phyloP scores from a whole-genome alignment of 371 early-diverging fungal genomes.

The Choanephora cucurbitarum region DNA sequence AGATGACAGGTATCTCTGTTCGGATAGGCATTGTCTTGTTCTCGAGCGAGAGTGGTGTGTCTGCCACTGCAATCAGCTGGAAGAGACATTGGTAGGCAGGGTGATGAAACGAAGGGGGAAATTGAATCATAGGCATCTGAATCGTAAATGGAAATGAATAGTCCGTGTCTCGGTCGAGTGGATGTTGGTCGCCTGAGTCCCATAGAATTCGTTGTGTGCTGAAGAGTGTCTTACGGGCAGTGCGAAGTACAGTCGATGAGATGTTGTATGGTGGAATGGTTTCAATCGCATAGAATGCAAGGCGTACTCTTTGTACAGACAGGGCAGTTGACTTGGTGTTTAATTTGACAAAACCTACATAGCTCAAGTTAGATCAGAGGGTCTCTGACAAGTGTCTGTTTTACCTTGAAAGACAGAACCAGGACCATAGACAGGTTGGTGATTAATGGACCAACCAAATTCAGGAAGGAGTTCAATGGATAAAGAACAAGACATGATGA shows the following conservation, averaged over 20 bases:
- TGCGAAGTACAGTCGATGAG: conserved; percentile 4
- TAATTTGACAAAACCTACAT: conserved; percentile 15
- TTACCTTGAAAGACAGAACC: conserved; percentile 36
- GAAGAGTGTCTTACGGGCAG: conserved; percentile 5
- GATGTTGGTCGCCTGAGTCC: conserved; percentile 1
- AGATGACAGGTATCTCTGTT: conserved; percentile 6
- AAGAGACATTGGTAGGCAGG: conserved; percentile 11
- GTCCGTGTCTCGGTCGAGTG: background rate
- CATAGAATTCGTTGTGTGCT: conserved; percentile 14
- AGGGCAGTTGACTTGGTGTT: background rate
- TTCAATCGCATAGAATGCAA: conserved; percentile 22
- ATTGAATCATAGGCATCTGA: conserved; percentile 29
- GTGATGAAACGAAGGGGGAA: conserved; percentile 15
- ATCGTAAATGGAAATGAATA: conserved; percentile 18
- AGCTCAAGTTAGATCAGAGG: background rate
- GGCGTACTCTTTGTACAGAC: conserved; percentile 13
- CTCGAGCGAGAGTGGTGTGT: conserved; percentile 5
- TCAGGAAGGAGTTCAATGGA: conserved; percentile 23
- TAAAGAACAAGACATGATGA: conserved; percentile 5
- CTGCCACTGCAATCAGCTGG: conserved; percentile 18
- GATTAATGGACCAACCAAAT: conserved; percentile 28
- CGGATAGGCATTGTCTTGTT: background rate
- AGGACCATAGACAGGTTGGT: conserved; percentile 23
- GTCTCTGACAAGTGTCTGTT: too few species aligned
- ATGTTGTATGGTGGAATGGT: conserved; percentile 16